phyloP scores from a whole-genome alignment of 306 rosid genomes.

The Rubus parviflorus region DNA sequence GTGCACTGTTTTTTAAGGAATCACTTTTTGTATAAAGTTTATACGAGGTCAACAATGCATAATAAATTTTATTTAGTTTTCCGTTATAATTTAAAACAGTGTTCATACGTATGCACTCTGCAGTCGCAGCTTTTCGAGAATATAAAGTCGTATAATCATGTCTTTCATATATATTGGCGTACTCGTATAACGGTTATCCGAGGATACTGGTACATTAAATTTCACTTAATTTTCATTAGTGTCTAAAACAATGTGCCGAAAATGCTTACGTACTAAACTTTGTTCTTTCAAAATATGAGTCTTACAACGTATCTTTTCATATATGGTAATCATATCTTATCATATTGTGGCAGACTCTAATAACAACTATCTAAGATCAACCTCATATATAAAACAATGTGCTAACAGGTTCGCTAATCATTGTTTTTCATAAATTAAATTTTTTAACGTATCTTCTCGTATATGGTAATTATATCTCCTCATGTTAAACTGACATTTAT shows the following conservation, averaged over 20 bases:
- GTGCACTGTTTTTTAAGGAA: neutral
- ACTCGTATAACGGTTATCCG: neutral
- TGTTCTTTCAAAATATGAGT: neutral
- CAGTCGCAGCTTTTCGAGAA: neutral
- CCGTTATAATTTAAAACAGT: neutral
- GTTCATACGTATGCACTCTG: no score
- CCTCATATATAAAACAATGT: neutral
- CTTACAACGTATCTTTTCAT: neutral
- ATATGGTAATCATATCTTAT: neutral
- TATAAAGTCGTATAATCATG: neutral
- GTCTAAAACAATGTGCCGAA: neutral
- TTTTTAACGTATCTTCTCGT: neutral
- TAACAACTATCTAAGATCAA: neutral
- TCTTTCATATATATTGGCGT: neutral
- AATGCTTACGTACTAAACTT: neutral
- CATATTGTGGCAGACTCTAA: neutral
- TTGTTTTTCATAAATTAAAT: neutral
- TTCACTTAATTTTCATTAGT: no score
- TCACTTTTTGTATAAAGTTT: neutral
- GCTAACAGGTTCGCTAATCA: neutral
- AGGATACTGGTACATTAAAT: no score
- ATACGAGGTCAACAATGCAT: neutral
- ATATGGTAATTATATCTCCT: no score
- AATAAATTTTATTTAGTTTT: neutral
- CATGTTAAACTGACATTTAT: no score